Base-by-base conservation (phyloP, 2,329 filamentous ascomycete species). In the Endocalyx cinctus region DNA sequence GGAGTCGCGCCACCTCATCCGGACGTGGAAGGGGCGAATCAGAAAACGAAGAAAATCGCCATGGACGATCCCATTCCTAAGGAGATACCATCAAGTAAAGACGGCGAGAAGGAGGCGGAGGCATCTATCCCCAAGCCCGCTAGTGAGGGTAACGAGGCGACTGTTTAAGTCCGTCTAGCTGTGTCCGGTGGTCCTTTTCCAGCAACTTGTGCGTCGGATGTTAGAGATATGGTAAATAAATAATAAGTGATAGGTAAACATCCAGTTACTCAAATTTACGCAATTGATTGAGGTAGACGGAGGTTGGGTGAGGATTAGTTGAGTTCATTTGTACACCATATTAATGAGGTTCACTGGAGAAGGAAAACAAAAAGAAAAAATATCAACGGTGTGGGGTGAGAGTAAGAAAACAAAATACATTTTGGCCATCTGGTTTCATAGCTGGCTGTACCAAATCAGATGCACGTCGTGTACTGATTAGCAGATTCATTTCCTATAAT, bases 71-170 rank as follows among this genome's bases (percentile, higher is more conserved):
- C 60, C 8, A 56, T 62, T 33, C 54, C 57, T n/a, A 55, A 51
- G 25, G 59, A 66, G 37, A 60, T 23, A 59, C 64, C 17, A 57
- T 71, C 48, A 41, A 72, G 77, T 53, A 66, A 73, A 36, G 75
- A 77, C 41, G 77, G 77, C 39, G 74, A 77, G 58, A 73, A 69
- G 49, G 76, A 76, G 54, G 63, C 69, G 11, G 71, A 75, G 50
- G 64, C 65, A 45, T 64, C 62, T 45, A 63, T 68, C 47, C 70
- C 77, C 26, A 80, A 79, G 63, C 78, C 78, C 20, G 78, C 74
- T 3, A 81, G 77, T 46, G 77, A 82, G 47, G 68, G 68, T 39
- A 74, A 77, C 44, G 76, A 79, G 51, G 76, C 77, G 17, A 74
- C 67, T 22, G 36, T 48, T 23, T 49, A 43, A 37, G 17, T 23